Percentiles rank a stretch among this genome's conserved stretches.
phyloP scores from a whole-genome alignment of 2,329 filamentous ascomycete species.

The Hysterium pulicare region DNA sequence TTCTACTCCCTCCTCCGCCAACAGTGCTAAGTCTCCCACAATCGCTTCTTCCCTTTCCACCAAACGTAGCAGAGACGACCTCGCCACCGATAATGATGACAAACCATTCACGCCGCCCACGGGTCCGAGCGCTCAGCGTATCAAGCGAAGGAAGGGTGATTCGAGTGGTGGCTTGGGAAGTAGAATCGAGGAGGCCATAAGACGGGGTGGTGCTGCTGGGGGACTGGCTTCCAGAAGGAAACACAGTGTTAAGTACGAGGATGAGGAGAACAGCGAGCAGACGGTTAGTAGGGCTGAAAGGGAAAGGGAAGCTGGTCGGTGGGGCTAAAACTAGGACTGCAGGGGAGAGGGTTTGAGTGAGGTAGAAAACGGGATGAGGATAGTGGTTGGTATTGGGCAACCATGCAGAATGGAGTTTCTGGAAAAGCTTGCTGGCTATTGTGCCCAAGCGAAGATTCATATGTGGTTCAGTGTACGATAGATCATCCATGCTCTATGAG shows the following conservation, averaged over 20 bases:
- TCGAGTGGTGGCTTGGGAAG: conserved; percentile 4
- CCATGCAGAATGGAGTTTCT: no score
- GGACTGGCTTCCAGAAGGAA: conserved; percentile 39
- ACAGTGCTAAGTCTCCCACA: conserved; percentile 42
- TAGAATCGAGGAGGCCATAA: conserved; percentile 46
- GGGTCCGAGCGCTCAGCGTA: conserved; percentile 46
- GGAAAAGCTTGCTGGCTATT: no score
- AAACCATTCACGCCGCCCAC: conserved; percentile 39
- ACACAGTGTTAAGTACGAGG: conserved; percentile 33
- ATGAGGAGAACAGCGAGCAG: conserved; percentile 41
- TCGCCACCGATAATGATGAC: conserved; percentile 33
- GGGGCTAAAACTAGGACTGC: no score
- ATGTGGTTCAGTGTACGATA: no score
- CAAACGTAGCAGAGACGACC: conserved; percentile 43
- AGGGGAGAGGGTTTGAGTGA: no score
- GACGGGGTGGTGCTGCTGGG: conserved; percentile 48
- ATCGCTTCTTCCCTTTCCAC: conserved; percentile 44
- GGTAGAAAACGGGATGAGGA: no score
- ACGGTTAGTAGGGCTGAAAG: conserved; percentile 50
- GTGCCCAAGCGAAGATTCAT: no score
- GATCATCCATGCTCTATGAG: no score
- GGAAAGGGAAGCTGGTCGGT: conserved; percentile 53
- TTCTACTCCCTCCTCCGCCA: not conserved
- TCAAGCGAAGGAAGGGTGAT: conserved; percentile 23
- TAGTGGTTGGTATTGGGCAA: no score